Base-by-base conservation (phyloP, 1,139 yeast species). In the Torulaspora globosa region DNA sequence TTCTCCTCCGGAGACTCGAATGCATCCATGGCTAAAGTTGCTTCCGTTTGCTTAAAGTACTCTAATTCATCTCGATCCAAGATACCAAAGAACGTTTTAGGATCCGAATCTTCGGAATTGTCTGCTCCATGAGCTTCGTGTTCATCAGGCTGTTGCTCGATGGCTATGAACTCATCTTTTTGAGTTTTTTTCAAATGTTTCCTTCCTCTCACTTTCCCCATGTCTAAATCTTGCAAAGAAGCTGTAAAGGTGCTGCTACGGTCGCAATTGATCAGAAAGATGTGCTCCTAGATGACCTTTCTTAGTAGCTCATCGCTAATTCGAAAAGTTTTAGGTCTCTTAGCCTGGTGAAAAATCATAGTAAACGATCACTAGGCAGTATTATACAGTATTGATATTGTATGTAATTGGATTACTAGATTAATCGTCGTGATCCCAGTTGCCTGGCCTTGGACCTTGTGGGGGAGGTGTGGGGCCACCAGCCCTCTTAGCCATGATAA, bases 381-480 rank as follows among this genome's bases (percentile, higher is more conserved):
- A 43, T 30, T 43, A 28, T 43, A 43, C 42, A 43, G 36, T 27
- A 27, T 18, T 36, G 36, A 32, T 27, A 14, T 32, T 27, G 23
- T 15, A 24, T 14, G 7, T 30, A 35, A 5, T 30, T 10, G 28
- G n/a, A 26, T 10, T 8, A n/a, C 15, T 36, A 15, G 9, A 19
- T 30, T 42, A 88, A 70, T 89, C 96, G 50, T 79, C 97, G 70
- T 84, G 95, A 66, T 90, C 98, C 98, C 98, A 90, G 72, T 90
- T 90, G 49, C 96, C 96, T 37, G 94, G 92, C 66, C 84, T 81
- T 57, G 82, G 85, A 64, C 86, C 95, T 46, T 68, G 66, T 58
- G 81, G 76, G 44, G 97, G 96, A 76, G 89, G 81, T 39, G 76
- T 84, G 38, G 98, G 98, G 23, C 98, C 98, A 56, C 98, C 98